Evolutionary conservation across 2,329 filamentous ascomycete species (phyloP), one percentile per base, ranked within the genome.

Genomic region (Cercospora zeina): DNA sequence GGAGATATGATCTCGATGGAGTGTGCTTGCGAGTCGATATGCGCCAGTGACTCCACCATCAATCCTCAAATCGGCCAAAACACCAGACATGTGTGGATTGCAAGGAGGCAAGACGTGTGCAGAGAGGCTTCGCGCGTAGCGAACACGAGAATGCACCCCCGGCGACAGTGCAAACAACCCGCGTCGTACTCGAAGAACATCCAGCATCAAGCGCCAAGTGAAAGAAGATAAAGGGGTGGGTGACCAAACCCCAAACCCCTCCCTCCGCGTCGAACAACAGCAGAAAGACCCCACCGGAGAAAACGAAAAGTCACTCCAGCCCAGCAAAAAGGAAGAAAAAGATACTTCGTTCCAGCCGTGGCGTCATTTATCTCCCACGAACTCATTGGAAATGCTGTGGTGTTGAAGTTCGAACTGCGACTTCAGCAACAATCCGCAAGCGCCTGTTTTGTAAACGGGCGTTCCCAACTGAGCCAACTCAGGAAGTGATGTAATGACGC

Each of bases 331-430:
- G 8, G 19, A 47, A 47, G 21, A 27, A 45, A 11, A 11, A 13
- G 11, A 19, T n/a, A 11, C 42, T 47, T 47, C 42, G 42, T 47
- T 47, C 42, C 24, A 47, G 14, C 42, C 42, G 21, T 19, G 42
- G 42, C 21, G 42, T 47, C 42, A 16, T 47, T 47, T 47, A 47
- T 47, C 11, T 47, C 42, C 42, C 42, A 5, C 42, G 42, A 47
- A 47, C 42, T 47, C 42, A 47, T 47, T 27, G 42, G 42, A 14
- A 47, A 27, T 47, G 42, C 42, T 47, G 42, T 47, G 42, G 42
- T 47, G 3, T 14, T 47, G 42, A 47, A 47, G 19, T 47, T 47
- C 42, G 42, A 47, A 47, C 13, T 27, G 42, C 42, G 42, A 47
- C 42, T 47, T 14, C 42, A 47, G 21, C 42, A 4, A 27, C 19